phyloP scores from a whole-genome alignment of 2,329 filamentous ascomycete species.

The Cladosporium sp. region DNA sequence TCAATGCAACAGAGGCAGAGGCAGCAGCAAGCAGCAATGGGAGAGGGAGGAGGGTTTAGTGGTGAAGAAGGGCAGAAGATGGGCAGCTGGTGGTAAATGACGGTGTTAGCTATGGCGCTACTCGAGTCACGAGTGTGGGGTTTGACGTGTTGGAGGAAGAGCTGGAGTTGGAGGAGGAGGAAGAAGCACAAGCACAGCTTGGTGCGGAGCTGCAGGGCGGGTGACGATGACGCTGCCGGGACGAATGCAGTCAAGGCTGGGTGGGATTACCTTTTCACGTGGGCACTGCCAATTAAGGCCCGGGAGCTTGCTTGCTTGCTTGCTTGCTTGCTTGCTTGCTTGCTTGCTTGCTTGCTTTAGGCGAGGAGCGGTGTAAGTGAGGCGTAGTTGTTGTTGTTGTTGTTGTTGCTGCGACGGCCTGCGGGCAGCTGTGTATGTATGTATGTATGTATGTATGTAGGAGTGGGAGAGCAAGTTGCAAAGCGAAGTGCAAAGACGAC shows the following conservation, averaged over 20 bases:
- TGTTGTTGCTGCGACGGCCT: not conserved
- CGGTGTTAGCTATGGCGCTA: constrained; percentile 1
- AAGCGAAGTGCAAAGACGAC: not conserved
- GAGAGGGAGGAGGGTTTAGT: not conserved
- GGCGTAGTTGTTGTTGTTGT: too few species aligned
- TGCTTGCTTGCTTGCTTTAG: not conserved
- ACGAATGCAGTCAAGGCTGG: too few species aligned
- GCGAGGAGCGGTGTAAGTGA: not conserved
- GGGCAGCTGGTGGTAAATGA: constrained; percentile 11
- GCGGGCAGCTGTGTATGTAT: not conserved
- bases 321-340: too few species aligned
- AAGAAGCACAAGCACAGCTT: not conserved
- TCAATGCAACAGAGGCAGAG: not conserved
- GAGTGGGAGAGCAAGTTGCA: not conserved
- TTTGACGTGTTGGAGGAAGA: constrained; percentile 2
- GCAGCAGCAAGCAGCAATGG: not conserved
- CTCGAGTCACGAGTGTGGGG: constrained; percentile 10
- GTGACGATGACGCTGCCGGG: not conserved
- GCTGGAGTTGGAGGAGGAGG: not conserved
- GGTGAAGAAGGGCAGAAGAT: not conserved
- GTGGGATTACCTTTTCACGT: constrained; percentile 16
- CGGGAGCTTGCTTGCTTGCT: not conserved
- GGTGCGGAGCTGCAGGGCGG: constrained; percentile 6
- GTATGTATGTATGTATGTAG: not conserved
- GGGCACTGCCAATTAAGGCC: not conserved